A percentile compares a stretch with the other conserved stretches of the same genome.
These are phyloP conservation scores for Tilletia setariae DNA, from an alignment of 1,284 basidiomycete species.

Conservation along the genomic window DNA sequence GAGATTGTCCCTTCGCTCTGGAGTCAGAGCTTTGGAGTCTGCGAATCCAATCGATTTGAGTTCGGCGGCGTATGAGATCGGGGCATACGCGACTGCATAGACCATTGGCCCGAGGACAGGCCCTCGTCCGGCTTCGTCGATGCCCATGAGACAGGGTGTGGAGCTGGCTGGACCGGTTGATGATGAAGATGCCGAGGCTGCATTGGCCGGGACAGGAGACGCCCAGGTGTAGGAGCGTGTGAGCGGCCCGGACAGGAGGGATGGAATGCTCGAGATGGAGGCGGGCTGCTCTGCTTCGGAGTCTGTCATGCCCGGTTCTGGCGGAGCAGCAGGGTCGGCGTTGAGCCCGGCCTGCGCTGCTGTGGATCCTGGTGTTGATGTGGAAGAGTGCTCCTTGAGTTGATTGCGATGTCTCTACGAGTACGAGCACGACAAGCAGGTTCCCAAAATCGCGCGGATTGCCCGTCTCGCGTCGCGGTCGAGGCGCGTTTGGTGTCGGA, in stretches of 20 bases:
- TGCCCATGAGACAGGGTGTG: slow-evolving; percentile 63
- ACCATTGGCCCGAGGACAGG: slow-evolving; percentile 92
- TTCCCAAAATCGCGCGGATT: not conserved
- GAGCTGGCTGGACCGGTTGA: slow-evolving; percentile 17
- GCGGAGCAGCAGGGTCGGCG: not conserved
- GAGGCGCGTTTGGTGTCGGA: no score
- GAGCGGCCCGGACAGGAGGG: slow-evolving; percentile 26
- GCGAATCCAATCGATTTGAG: slow-evolving; percentile 80
- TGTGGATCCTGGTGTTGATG: not conserved
- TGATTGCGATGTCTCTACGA: no score
- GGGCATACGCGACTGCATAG: slow-evolving; percentile 92
- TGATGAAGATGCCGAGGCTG: not conserved
- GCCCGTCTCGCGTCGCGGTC: not conserved
- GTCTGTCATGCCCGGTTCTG: not conserved
- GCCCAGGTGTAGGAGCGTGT: slow-evolving; percentile 29
- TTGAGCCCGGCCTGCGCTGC: not conserved
- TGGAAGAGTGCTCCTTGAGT: not conserved
- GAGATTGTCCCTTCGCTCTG: slow-evolving; percentile 57
- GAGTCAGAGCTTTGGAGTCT: slow-evolving; percentile 89
- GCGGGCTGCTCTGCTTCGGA: slow-evolving; percentile 7
- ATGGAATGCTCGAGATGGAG: slow-evolving; percentile 27
- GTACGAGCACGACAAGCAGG: not conserved
- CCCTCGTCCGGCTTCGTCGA: slow-evolving; percentile 93
- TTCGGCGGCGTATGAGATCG: slow-evolving; percentile 66
- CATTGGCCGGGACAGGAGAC: slow-evolving; percentile 23